Percentiles rank a stretch among this genome's conserved stretches.
phyloP scores from a whole-genome alignment of 2,329 filamentous ascomycete genomes.

The Diplodia mutila region DNA sequence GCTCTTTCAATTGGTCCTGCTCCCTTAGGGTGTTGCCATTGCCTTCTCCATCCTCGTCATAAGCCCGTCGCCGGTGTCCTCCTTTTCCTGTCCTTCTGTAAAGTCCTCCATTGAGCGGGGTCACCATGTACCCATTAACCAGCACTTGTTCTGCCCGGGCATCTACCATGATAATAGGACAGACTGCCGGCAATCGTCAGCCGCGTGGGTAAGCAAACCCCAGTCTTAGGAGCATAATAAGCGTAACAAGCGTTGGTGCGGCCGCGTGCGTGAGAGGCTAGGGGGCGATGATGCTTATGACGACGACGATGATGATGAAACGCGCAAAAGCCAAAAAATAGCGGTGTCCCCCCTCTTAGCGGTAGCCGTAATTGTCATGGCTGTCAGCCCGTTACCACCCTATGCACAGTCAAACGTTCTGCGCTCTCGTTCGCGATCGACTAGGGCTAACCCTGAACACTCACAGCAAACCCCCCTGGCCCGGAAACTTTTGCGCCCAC shows the following conservation, averaged over 20 bases:
- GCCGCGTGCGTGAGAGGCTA: constrained; percentile 7
- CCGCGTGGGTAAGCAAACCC: constrained; percentile 2
- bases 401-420: neutral
- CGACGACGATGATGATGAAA: constrained; percentile 4
- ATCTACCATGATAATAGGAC: neutral
- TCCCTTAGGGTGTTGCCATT: neutral
- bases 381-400: constrained; percentile 1
- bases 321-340: constrained; percentile 1
- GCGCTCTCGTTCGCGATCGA: neutral
- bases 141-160: neutral
- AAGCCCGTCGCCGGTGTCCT: neutral
- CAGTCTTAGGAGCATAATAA: neutral
- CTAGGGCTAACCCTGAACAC: constrained; percentile 2
- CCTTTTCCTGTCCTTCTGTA: neutral
- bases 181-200: constrained; percentile 16
- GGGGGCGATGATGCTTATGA: neutral
- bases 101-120: neutral
- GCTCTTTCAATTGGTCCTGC: neutral
- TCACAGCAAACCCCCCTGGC: neutral
- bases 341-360: neutral
- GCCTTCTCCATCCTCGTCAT: neutral
- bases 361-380: neutral
- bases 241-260: neutral
- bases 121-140: neutral
- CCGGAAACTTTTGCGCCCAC: constrained; percentile 20